Evolutionary conservation across 2,329 filamentous ascomycete species (phyloP), one percentile per base, ranked within the genome.

Genomic region (Talaromyces albobiverticillius): DNA sequence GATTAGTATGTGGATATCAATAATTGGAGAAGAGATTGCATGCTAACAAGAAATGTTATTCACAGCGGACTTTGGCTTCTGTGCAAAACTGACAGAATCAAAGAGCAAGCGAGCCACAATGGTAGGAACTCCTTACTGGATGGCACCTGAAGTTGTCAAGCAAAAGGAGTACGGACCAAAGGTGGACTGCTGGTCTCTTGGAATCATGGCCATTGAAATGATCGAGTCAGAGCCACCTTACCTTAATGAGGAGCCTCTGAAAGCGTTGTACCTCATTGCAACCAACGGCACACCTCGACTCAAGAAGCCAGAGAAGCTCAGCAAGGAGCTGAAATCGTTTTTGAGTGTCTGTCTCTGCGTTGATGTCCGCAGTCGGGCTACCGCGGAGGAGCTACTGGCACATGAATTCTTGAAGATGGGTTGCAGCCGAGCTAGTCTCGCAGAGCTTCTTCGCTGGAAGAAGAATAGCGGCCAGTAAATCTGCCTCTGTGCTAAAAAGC

Each of bases 141-240:
- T 99, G 94, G 94, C 94, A 8, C 94, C 94, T 34, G 94, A 99
- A 74, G 94, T 99, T 42, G 94, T 99, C 70, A 97, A 97, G 78
- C 94, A 97, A 72, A 97, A 97, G 78, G 93, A 96, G 73, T 99
- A 99, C 67, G 94, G 93, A 36, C 89, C 89, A 68, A 97, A 97
- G 80, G 94, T 97, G 59, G 94, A 99, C 69, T 96, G 97, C 68
- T 99, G 94, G 94, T 96, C 92, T 26, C 79, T 99, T 58, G 94
- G 94, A 67, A 99, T 99, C 76, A 99, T 97, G 94, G 93, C 94
- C 22, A 97, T 99, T 67, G 94, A 99, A 75, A 96, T 99, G 94
- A 97, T 97, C 67, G 94, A 99, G 71, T 95, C 90, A 16, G 94
- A 99, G 73, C 94, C 94, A 5, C 94, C 94, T 0, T 99, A 99